Base-by-base conservation (phyloP, 139 green algal genomes). In the Medakamo hakoo region DNA sequence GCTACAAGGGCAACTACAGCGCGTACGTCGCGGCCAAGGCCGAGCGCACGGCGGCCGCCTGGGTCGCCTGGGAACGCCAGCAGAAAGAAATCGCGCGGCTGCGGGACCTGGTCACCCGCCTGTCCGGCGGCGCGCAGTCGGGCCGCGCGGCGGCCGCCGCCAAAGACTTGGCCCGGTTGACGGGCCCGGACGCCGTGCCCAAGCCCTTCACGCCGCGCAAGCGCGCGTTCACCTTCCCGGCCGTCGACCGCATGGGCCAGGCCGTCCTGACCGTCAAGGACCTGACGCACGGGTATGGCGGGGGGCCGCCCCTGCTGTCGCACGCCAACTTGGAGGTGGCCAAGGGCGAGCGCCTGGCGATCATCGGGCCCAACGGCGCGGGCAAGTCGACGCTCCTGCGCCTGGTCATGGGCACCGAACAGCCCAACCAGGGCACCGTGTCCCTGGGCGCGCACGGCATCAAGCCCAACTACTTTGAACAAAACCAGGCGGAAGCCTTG, bases 301-400 rank as follows among this genome's bases (percentile, higher is more conserved):
- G n/a, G n/a, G 80, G 74, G 30, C 59, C 71, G 18, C 68, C 55
- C n/a, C 78, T 95, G 23, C 94, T 95, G 72, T 74, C 84, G 55
- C 62, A 86, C 28, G 78, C 77, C 14, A 80, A 80, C 48, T 74
- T 97, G 60, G 74, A 84, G 69, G 87, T 99, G 27, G 76, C 89
- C 64, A 83, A 87, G 32, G 90, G 92, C 3, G 93, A 99, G 73
- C 78, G 94, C 9, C 78, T 99, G 23, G 93, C 93, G 19, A 88
- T 99, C 68, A 93, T 98, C 49, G 93, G 91, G 27, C 86, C 91
- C 66, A 97, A 97, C 65, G 86, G 77, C 9, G 69, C 76, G 63
- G 93, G 93, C 68, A 99, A 99, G 82, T 87, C 70, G 62, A 99
- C 93, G 29, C 80, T 99, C 67, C 82, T 98, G 68, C 79, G 88